Conservation (phyloP, 2,329 filamentous ascomycete species). For the Botrytis tulipae region DNA sequence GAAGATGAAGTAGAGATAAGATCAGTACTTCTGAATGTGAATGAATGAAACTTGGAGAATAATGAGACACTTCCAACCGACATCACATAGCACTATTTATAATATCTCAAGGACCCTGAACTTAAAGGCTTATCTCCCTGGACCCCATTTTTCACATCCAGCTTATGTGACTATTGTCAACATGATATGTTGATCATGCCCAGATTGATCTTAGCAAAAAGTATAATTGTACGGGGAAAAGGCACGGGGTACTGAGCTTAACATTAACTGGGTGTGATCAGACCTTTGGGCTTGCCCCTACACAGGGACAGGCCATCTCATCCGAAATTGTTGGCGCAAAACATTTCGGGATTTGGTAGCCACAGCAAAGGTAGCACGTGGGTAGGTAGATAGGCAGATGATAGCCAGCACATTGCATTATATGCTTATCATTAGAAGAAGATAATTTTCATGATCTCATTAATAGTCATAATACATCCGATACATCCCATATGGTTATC, state of each 20-base stretch:
- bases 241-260: neutral
- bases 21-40: neutral
- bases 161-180: neutral
- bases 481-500: neutral
- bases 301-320: no score
- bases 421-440: neutral
- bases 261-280: neutral
- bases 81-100: neutral
- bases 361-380: no score
- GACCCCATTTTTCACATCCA: neutral
- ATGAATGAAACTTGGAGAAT: neutral
- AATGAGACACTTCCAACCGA: neutral
- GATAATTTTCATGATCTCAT: slow-evolving; percentile 22
- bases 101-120: neutral
- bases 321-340: neutral
- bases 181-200: neutral
- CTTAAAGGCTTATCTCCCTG: neutral
- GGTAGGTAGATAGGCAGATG: neutral
- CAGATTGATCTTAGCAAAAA: neutral
- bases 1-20: neutral
- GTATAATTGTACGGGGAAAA: neutral
- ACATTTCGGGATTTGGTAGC: neutral
- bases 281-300: neutral
- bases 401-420: neutral
- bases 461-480: slow-evolving; percentile 26